Evolutionary conservation across 495 filamentous ascomycete species (phyloP), one percentile per base, ranked within the genome.

Genomic region (Ramalina intermedia): DNA sequence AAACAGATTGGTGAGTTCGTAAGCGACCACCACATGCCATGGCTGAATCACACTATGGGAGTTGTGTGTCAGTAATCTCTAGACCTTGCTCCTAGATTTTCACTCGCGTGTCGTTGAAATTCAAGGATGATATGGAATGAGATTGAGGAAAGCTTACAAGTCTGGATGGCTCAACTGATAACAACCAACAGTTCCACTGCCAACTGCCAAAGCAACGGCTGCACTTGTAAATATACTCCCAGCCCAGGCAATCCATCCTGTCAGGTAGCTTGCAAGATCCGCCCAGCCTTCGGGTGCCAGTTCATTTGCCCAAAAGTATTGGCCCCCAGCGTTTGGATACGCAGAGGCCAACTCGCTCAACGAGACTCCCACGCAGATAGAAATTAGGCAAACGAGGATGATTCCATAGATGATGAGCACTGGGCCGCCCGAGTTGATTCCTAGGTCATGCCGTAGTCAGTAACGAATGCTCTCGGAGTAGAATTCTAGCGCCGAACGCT

Each of bases 251-350:
- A 80, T 67, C 63, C 69, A 76, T 7, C 78, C 78, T 8, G 73
- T 79, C 37, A 74, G 36, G 42, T 78, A 82, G 12, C 70, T 69
- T 12, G 68, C 64, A 52, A 77, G 72, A 24, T 70, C 69, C 9
- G 66, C 65, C 44, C 66, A 75, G 43, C 63, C 68, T 48, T 60
- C 66, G 0, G 79, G 76, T 6, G 79, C 76, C 42, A 82, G 58
- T 52, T 74, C 69, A 48, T 67, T 69, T 1, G 75, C 70, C 79
- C 78, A 82, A 60, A 71, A 81, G 56, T 81, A 82, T 48, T 79
- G 78, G 0, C 79, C 78, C 20, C 76, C 78, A 20, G 76, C 72
- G 58, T 78, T 79, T 2, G 79, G 79, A 57, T 79, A 60, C 0
- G 75, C 69, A 49, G 66, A 72, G 3, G 74, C 73, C 46, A 82